These are phyloP conservation scores for Hysterium pulicare DNA, from an alignment of 2,329 filamentous ascomycete genomes.

Conservation along the genomic window DNA sequence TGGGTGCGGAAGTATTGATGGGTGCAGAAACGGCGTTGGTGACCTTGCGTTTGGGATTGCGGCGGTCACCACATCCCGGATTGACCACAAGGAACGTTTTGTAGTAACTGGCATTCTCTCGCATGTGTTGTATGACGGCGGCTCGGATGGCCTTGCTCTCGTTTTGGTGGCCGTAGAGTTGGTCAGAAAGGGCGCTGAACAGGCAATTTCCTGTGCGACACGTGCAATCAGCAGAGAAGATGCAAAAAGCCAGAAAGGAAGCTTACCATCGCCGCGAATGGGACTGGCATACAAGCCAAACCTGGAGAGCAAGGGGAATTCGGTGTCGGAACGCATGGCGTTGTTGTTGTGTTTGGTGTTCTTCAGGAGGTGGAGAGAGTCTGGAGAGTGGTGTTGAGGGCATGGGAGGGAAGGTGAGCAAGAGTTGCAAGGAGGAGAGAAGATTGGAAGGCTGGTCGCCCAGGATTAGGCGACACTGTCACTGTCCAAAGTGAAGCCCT, in stretches of 20 bases:
- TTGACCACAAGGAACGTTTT: conserved; percentile 60
- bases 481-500: not conserved
- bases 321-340: conserved; percentile 32
- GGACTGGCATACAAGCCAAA: conserved; percentile 58
- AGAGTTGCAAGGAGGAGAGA: not conserved
- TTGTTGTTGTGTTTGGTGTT: conserved; percentile 14
- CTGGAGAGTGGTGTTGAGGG: conserved; percentile 29
- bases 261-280: conserved; percentile 62
- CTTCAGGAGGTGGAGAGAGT: conserved; percentile 14
- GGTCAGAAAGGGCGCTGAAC: conserved; percentile 65
- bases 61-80: conserved; percentile 52
- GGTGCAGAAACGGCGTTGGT: conserved; percentile 44
- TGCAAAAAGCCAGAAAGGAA: conserved; percentile 10
- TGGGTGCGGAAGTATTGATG: conserved; percentile 47
- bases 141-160: conserved; percentile 58
- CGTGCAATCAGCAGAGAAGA: conserved; percentile 10
- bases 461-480: not conserved
- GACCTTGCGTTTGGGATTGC: conserved; percentile 55
- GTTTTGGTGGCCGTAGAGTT: conserved; percentile 60
- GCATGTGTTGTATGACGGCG: conserved; percentile 60
- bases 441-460: not conserved
- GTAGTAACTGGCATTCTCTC: conserved; percentile 58
- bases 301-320: conserved; percentile 56
- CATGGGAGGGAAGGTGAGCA: conserved; percentile 3
- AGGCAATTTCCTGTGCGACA: conserved; percentile 61